Conservation (phyloP, 805 yeast genomes). For the Lachancea meyersii region DNA sequence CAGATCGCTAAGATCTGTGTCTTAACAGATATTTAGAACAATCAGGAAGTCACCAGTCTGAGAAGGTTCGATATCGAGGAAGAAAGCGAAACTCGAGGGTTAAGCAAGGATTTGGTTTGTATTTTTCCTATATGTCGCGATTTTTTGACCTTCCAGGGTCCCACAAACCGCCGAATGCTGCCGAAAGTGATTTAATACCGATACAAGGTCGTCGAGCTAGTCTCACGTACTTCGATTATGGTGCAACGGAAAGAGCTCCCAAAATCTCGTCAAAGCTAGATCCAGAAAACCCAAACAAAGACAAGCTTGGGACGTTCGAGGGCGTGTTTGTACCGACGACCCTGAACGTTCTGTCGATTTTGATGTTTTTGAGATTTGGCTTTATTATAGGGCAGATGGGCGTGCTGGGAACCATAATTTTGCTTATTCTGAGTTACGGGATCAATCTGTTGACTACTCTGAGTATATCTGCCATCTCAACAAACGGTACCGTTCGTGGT, state of each 20-base stretch:
- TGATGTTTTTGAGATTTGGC: slow-evolving; percentile 94
- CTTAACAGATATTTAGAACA: no score
- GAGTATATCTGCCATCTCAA: slow-evolving; percentile 90
- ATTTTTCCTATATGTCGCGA: slow-evolving; percentile 5
- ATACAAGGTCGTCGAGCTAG: slow-evolving; percentile 18
- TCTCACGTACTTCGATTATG: slow-evolving; percentile 29
- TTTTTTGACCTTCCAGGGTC: slow-evolving; percentile 34
- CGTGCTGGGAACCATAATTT: slow-evolving; percentile 61
- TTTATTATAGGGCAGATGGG: slow-evolving; percentile 95
- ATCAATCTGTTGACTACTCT: slow-evolving; percentile 81
- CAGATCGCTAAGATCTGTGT: no score
- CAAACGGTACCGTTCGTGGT: slow-evolving; percentile 95
- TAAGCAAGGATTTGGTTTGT: not conserved
- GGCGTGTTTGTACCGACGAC: slow-evolving; percentile 95
- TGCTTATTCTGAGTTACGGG: slow-evolving; percentile 66
- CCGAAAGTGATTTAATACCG: slow-evolving; percentile 22
- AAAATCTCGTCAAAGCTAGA: slow-evolving; percentile 29
- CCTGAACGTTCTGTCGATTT: slow-evolving; percentile 82
- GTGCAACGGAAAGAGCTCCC: slow-evolving; percentile 18
- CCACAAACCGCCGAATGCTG: slow-evolving; percentile 23
- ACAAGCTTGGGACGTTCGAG: slow-evolving; percentile 70
- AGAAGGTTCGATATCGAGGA: no score
- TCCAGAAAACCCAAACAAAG: slow-evolving; percentile 28
- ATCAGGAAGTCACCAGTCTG: no score
- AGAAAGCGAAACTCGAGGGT: not conserved